Evolutionary conservation across 2,329 filamentous ascomycete species (phyloP).

Genomic region (Claviceps purpurea): DNA sequence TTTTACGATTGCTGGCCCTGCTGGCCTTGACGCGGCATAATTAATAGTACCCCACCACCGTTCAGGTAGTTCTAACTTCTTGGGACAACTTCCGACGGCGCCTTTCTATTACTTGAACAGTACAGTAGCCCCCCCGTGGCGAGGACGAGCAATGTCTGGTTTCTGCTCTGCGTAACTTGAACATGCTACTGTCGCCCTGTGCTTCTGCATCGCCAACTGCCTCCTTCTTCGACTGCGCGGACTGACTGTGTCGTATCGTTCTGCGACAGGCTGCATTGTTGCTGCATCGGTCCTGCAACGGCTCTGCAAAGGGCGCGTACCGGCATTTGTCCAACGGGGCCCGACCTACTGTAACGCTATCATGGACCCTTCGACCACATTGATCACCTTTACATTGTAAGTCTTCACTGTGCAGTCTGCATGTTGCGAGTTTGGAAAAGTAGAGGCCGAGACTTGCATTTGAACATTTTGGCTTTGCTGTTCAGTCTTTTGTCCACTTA

Average conservation of each 20-base stretch:
- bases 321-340: neutral
- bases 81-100: neutral
- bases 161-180: slow-evolving; percentile 7
- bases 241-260: neutral
- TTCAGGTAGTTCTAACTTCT: neutral
- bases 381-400: slow-evolving; percentile 58
- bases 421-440: too few relatives aligned
- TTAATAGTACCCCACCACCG: neutral
- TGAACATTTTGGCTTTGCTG: neutral
- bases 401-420: slow-evolving; percentile 12
- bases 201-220: slow-evolving; percentile 6
- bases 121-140: too few relatives aligned
- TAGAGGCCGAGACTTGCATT: neutral
- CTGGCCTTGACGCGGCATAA: neutral
- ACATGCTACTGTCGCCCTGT: slow-evolving; percentile 6
- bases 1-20: neutral
- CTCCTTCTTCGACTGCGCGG: neutral
- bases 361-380: slow-evolving; percentile 51
- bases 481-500: too few relatives aligned
- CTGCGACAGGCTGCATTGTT: neutral
- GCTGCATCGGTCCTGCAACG: too few relatives aligned
- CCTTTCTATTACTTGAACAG: too few relatives aligned
- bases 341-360: neutral
- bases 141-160: too few relatives aligned
- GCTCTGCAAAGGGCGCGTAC: neutral